Base-by-base conservation (phyloP, 495 filamentous ascomycete genomes). In the Talaromyces trachyspermus region DNA sequence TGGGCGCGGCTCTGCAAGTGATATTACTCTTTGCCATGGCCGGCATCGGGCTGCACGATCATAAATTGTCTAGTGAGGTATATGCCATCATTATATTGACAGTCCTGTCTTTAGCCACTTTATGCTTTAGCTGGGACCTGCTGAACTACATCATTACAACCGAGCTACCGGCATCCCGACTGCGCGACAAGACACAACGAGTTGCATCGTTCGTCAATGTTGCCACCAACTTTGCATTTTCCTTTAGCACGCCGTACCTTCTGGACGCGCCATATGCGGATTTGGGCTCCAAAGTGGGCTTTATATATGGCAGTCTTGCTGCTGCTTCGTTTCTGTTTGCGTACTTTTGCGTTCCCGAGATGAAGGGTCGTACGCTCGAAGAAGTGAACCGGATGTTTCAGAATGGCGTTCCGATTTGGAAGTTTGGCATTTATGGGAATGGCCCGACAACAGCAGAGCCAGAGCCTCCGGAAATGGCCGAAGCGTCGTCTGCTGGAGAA, bases 201-300 rank as follows among this genome's bases (percentile, higher is more conserved):
- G 43, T 64, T 27, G 64, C 61, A 4, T 55, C 50, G n/a, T 53
- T 52, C 10, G 53, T 57, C 12, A 59, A 55, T 36, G 56, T 64
- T 22, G 38, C 62, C 11, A 62, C 55, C n/a, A 57, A 57, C 8
- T 67, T 67, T 50, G 54, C 53, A 11, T 52, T 60, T 12, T 58
- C 59, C 10, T 67, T 64, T 29, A 62, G 54, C 24, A 55, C 63
- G 20, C 65, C 57, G 2, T 69, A 65, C 40, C 49, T 56, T 3
- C 43, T 56, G 4, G 43, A 60, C 18, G 56, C 57, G 1, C 54
- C 53, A 2, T 61, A 67, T 30, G 64, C 62, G n/a, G 44, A 62
- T 27, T 51, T 70, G 17, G 50, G 59, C 3, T 52, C 59, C 1
- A 67, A 66, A 37, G 61, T 70, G 9, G 65, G 65, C 1, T 70